phyloP scores from a whole-genome alignment of 2,329 filamentous ascomycete species.

The Colletotrichum lentis region DNA sequence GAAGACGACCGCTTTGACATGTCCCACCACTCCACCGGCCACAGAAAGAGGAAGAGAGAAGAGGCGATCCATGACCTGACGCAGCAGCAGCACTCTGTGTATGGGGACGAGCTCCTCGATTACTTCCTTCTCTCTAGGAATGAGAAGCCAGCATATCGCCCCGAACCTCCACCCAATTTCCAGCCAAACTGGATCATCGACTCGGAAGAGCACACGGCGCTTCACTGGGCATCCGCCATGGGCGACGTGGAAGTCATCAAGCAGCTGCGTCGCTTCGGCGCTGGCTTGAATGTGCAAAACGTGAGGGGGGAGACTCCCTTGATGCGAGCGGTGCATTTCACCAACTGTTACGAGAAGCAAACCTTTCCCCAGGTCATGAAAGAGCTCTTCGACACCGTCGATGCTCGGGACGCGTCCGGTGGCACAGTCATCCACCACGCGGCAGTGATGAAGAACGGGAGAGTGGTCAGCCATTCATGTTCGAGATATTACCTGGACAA shows the following conservation, averaged over 20 bases:
- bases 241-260: constrained; percentile 92
- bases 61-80: constrained; percentile 68
- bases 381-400: constrained; percentile 83
- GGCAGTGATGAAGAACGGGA: constrained; percentile 83
- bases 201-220: constrained; percentile 86
- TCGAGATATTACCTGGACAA: constrained; percentile 94
- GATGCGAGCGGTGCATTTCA: constrained; percentile 94
- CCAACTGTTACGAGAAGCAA: constrained; percentile 94
- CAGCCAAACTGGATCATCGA: constrained; percentile 94
- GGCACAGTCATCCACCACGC: constrained; percentile 95
- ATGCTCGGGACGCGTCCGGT: constrained; percentile 79
- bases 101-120: constrained; percentile 91
- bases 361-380: constrained; percentile 87
- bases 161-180: constrained; percentile 84
- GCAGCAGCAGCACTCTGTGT: constrained; percentile 87
- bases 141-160: constrained; percentile 74
- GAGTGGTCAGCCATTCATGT: constrained; percentile 83
- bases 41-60: constrained; percentile 80
- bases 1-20: constrained; percentile 82
- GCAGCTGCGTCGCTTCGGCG: constrained; percentile 82
- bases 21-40: constrained; percentile 68
- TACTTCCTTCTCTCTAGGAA: constrained; percentile 92
- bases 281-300: constrained; percentile 75
- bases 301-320: constrained; percentile 85
- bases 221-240: constrained; percentile 99